Evolutionary conservation across 2,329 filamentous ascomycete species (phyloP), one percentile per base, ranked within the genome.

Genomic region (Metarhizium brunneum): DNA sequence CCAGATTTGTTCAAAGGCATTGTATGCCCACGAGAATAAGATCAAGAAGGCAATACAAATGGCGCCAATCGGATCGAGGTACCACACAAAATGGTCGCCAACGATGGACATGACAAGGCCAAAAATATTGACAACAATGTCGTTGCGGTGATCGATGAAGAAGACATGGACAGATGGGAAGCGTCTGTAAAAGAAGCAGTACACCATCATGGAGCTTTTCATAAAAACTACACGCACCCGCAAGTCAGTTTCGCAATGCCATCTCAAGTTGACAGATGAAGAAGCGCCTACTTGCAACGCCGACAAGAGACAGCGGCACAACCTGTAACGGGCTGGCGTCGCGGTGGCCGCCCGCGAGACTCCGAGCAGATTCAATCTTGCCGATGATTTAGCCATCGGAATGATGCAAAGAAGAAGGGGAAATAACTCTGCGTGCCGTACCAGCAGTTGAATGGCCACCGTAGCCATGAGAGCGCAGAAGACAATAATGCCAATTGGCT

Each of bases 381-480:
- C 10, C 32, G 32, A 35, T 6, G 32, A 11, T 35, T 25, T 11
- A 35, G 32, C 32, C 32, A 11, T 7, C 32, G 6, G 10, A 7
- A 35, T 35, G 4, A 35, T 35, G 32, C 32, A 7, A 11, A 7
- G 32, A 3, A 35, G 32, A 35, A 11, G 32, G 32, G 10, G 32
- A 35, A 8, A 35, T 6, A 35, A 5, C 32, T 35, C 5, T 11
- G 32, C 10, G 7, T 11, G 10, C 32, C 32, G 32, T 67, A 80
- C 78, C 50, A 83, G 77, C 32, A 86, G 71, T 62, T 85, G 79
- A 32, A 85, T 80, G 50, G 83, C 81, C 3, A 85, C 82, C 0
- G 82, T 85, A 2, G 83, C 84, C 81, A 86, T 85, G 57, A 86
- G 71, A 47, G 82, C 81, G 59, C 82, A 84, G 66, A 86, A 86